phyloP scores from a whole-genome alignment of 805 yeast species.

The Suhomyces emberorum region DNA sequence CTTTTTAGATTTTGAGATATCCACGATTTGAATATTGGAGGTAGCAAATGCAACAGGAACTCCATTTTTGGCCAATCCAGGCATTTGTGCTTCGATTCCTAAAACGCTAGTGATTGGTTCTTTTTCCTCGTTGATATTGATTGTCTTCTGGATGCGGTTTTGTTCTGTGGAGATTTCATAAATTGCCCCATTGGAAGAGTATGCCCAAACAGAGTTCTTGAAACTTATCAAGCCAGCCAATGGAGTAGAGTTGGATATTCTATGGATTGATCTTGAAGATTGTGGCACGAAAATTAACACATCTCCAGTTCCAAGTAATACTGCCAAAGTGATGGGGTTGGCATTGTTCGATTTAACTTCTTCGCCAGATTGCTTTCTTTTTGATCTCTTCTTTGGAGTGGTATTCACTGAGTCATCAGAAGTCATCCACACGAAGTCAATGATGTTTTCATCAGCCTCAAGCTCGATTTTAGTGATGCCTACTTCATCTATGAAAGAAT shows the following conservation, averaged over 20 bases:
- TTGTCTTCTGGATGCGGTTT: slow-evolving; percentile 20
- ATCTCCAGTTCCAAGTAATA: slow-evolving; percentile 33
- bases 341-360: not conserved
- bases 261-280: slow-evolving; percentile 34
- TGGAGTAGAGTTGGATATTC: slow-evolving; percentile 23
- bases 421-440: slow-evolving; percentile 35
- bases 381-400: slow-evolving; percentile 21
- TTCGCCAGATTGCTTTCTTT: slow-evolving; percentile 5
- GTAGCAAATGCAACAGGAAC: slow-evolving; percentile 11
- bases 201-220: slow-evolving; percentile 21
- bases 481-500: slow-evolving; percentile 14
- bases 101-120: slow-evolving; percentile 5
- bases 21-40: slow-evolving; percentile 27
- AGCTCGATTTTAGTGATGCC: slow-evolving; percentile 37
- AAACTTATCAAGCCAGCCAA: slow-evolving; percentile 15
- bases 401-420: slow-evolving; percentile 7
- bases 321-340: slow-evolving; percentile 23
- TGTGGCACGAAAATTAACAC: slow-evolving; percentile 44
- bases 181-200: slow-evolving; percentile 11
- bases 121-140: slow-evolving; percentile 19
- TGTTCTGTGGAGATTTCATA: slow-evolving; percentile 24
- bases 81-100: slow-evolving; percentile 11
- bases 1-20: slow-evolving; percentile 17
- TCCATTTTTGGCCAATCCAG: slow-evolving; percentile 12
- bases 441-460: slow-evolving; percentile 36